Evolutionary conservation across 2,329 filamentous ascomycete genomes (phyloP).

Genomic region (Alternaria viburni): DNA sequence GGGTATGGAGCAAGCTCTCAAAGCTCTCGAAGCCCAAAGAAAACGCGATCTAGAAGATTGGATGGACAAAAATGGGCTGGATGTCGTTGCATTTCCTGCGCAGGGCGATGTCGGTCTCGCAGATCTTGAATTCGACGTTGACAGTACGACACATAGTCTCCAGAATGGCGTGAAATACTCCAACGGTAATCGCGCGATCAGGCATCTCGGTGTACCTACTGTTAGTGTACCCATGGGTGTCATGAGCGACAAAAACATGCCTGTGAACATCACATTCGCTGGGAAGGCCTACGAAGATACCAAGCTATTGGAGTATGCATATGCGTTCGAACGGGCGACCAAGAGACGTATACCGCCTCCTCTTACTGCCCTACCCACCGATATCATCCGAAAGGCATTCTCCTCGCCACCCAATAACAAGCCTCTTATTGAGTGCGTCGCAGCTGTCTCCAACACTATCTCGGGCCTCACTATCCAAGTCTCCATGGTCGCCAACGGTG

Average conservation of each 20-base stretch:
- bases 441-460: background rate
- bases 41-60: slow-evolving; percentile 60
- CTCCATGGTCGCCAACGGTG: background rate
- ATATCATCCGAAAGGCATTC: slow-evolving; percentile 3
- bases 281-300: slow-evolving; percentile 57
- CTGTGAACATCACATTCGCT: slow-evolving; percentile 61
- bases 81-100: slow-evolving; percentile 58
- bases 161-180: slow-evolving; percentile 61
- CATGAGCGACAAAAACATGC: slow-evolving; percentile 56
- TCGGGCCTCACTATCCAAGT: background rate
- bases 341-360: slow-evolving; percentile 20
- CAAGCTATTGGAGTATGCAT: slow-evolving; percentile 33
- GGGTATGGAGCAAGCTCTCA: slow-evolving; percentile 52
- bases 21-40: slow-evolving; percentile 57
- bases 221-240: slow-evolving; percentile 62
- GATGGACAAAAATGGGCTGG: slow-evolving; percentile 52
- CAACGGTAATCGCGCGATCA: slow-evolving; percentile 60
- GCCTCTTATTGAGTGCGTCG: background rate
- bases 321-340: slow-evolving; percentile 27
- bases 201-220: slow-evolving; percentile 62
- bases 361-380: slow-evolving; percentile 18
- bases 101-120: slow-evolving; percentile 59
- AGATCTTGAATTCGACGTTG: slow-evolving; percentile 52
- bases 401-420: background rate
- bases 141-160: slow-evolving; percentile 46